Evolutionary conservation across 257 asterid species (phyloP), one percentile per base, ranked within the genome.

Genomic region (Lithospermum erythrorhizon): DNA sequence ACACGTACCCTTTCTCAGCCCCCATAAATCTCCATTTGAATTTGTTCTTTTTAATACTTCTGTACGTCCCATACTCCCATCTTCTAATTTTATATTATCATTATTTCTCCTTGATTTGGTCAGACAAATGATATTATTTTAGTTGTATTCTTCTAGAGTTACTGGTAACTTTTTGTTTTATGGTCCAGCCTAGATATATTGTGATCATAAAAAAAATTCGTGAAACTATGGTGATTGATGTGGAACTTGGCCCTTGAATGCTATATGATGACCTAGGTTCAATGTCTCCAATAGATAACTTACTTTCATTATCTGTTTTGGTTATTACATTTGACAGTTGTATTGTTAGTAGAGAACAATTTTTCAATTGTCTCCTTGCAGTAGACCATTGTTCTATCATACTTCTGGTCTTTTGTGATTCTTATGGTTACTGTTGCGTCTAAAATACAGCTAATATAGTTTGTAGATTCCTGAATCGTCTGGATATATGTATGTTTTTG

Each of bases 401-500:
- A 53, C 23, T 52, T 52, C 21, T 20, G 11, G 11, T 19, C 18
- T 41, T 14, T 8, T 41, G 18, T 53, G 27, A 35, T 53, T 53
- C 23, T 53, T 23, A 20, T n/a, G 23, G 27, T 53, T 53, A 19
- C 23, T 19, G 6, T 20, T 8, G 15, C 23, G 0, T 11, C 22
- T 7, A n/a, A 4, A n/a, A 0, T 53, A 53, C 29, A 20, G n/a
- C 17, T 68, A 23, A 29, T 47, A 22, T 20, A 27, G 21, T 18
- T 32, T 47, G 3, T 54, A 30, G 48, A 58, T 15, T 29, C n/a
- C 23, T 19, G 24, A 53, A 20, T n/a, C 23, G 5, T 53, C 11
- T 18, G 2, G 16, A 45, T 30, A 55, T 27, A n/a, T 55, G 29
- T 56, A 48, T 70, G 63, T 63, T 56, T 51, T 9, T 56, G 63